Conservation (phyloP, 2,329 filamentous ascomycete genomes). For the Penicillium janthinellum region DNA sequence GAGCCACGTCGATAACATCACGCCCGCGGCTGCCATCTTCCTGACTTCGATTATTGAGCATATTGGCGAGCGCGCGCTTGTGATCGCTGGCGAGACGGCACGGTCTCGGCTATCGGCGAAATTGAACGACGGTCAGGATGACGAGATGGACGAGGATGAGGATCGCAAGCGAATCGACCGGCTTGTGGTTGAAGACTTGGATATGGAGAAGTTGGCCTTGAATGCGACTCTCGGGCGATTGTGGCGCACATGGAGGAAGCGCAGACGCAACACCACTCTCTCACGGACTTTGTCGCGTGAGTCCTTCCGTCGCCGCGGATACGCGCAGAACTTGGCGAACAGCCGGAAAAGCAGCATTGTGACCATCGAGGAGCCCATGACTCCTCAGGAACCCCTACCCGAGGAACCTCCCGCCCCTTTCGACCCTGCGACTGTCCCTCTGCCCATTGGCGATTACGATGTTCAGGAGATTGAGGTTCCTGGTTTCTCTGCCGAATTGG, state of each 20-base stretch:
- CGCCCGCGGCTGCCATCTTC: constrained; percentile 92
- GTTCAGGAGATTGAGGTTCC: constrained; percentile 74
- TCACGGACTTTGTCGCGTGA: constrained; percentile 47
- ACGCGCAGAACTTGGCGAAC: constrained; percentile 21
- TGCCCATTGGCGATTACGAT: constrained; percentile 37
- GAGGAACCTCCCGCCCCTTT: constrained; percentile 18
- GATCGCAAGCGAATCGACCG: constrained; percentile 57
- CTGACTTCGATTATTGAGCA: constrained; percentile 92
- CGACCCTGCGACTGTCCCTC: constrained; percentile 35
- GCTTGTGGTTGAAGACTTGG: constrained; percentile 82
- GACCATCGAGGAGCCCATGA: constrained; percentile 35
- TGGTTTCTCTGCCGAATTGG: constrained; percentile 63
- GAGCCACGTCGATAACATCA: constrained; percentile 66
- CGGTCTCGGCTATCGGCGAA: constrained; percentile 46
- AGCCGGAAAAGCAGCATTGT: constrained; percentile 44
- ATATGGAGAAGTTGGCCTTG: constrained; percentile 90
- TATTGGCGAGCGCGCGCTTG: constrained; percentile 85
- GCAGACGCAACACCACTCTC: constrained; percentile 44
- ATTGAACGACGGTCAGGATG: constrained; percentile 58
- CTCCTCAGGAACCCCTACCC: constrained; percentile 19
- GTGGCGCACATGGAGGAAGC: constrained; percentile 95
- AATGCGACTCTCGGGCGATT: constrained; percentile 85
- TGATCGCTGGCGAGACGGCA: constrained; percentile 84
- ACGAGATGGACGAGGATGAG: constrained; percentile 50
- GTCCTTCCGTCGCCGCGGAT: constrained; percentile 39